Evolutionary conservation across 164 flowering plant genomes (phyloP), one percentile per base, ranked within the genome.

Genomic region (Berberis thunbergii): DNA sequence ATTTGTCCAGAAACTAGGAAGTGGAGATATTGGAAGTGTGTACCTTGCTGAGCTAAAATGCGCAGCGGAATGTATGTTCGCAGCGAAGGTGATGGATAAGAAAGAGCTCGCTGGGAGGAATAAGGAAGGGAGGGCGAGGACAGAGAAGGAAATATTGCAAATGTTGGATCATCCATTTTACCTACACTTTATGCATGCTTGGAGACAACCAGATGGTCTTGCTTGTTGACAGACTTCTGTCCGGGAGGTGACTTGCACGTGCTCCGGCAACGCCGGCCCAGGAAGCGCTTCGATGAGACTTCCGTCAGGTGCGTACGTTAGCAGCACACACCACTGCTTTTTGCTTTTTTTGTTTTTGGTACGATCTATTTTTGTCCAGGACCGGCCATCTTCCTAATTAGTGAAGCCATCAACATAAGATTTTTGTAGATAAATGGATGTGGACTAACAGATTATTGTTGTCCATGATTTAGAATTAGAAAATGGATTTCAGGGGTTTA

Each of bases 191-290:
- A 89, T 57, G 84, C 86, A 9, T 46, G 63, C 3, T 53, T 83
- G 60, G 87, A 85, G 1, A 75, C 80, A 10, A 67, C 76, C 1
- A 71, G 72, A 56, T 86, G 86, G 86, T 80, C 78, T 8, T 84
- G 92, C 52, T 59, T 89, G 60, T 57, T 88, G 59, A 88, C 88
- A 12, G 92, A 88, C 78, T 88, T 85, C 66, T 88, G 96, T 69
- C 84, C 89, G 66, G 96, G 96, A 63, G 92, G 92, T 42, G 92
- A 88, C 64, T 81, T 88, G 4, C 96, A 88, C 66, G 84, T 84
- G 7, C 84, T 88, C 73, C 81, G 96, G 39, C 96, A 88, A 53
- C 76, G 81, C 0, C 96, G 85, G 62, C 80, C 80, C 3, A 69
- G 66, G 7, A 84, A 78, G 50, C 80, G 90, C 4, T 88, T 86